Base-by-base conservation (phyloP, 2,329 filamentous ascomycete species). In the Tolypocladium cylindrosporum region DNA sequence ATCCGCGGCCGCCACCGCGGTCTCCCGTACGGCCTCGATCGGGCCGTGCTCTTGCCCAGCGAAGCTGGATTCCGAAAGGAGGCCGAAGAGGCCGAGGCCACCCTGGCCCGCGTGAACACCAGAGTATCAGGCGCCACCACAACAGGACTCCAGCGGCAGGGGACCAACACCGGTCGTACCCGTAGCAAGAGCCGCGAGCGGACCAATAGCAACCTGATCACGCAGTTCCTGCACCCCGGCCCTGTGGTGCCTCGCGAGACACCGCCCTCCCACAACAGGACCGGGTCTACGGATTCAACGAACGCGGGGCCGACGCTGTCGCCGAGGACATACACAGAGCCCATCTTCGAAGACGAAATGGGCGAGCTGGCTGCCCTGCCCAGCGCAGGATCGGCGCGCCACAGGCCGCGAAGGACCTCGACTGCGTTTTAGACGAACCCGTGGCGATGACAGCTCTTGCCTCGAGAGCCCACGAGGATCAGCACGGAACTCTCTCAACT, bases 1-100 rank as follows among this genome's bases (percentile, higher is more conserved):
- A 81, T 88, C 58, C 85, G 86, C 70, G 86, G 86, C 7, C 81
- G 86, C 2, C 86, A 88, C 65, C 83, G 86, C 68, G 86, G 85
- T 57, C 73, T 89, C 4, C 86, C 86, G 0, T 88, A 88, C 65
- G 84, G 83, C 4, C 77, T 87, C 2, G 82, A 85, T 65, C 77
- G 81, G n/a, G 82, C 82, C 52, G 80, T 85, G 11, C 73, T 85
- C 11, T 71, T 85, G 19, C 82, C 82, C 5, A 83, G 79, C 66
- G 81, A 85, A 64, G 71, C 79, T 31, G 77, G 82, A 27, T 78
- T 82, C 64, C 74, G 76, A 57, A 79, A 76, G 59, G 81, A 84
- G 65, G 76, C 75, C 3, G 77, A 78, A 21, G 78, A 79, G 36
- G 73, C 73, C 16, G 76, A 78, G 43, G 71, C 72, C 2, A 67